Evolutionary conservation across 495 filamentous ascomycete genomes (phyloP), one percentile per base, ranked within the genome.

Genomic region (Evernia prunastri): DNA sequence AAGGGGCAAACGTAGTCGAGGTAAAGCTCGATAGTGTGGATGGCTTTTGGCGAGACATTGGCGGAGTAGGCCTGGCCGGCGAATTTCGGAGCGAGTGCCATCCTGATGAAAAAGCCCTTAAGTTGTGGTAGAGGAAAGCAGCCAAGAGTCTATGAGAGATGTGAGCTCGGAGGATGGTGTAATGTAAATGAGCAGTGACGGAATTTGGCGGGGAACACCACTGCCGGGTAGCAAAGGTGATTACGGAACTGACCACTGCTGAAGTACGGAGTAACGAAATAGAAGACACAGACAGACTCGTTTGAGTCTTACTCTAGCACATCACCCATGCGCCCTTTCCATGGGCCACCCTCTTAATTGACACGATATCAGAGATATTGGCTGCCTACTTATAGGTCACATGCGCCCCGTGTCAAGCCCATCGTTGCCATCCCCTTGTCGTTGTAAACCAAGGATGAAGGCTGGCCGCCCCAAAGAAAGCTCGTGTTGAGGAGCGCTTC

Each of bases 1-100:
- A 82, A 86, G 35, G 90, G 89, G 72, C 90, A 95, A 66, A 89
- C 88, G 77, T 93, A 96, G 78, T 95, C 90, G 71, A 93, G 87
- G 71, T 87, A 93, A 25, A 93, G 67, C 73, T 93, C 89, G 33
- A 93, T 74, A 0, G 88, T 93, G 78, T 92, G 88, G 7, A 85
- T 73, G 0, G 83, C 75, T 47, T 80, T 74, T 10, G 79, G 71
- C 18, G 72, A 67, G 45, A 76, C 68, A 37, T 73, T 73, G 40
- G 73, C 71, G 36, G 79, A 71, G 56, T 88, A 81, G 73, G 82
- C 85, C 64, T 90, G 86, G 64, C 86, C 90, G 5, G 81, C 83
- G 76, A 90, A 91, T 72, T 88, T 89, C 37, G 90, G 90, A 57
- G 88, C 82, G 60, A 93, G 79, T 23, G 90, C 85, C 90, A 94